Evolutionary conservation across 768 basidiomycete species (phyloP).

Genomic region (Cytidiella melzeri): DNA sequence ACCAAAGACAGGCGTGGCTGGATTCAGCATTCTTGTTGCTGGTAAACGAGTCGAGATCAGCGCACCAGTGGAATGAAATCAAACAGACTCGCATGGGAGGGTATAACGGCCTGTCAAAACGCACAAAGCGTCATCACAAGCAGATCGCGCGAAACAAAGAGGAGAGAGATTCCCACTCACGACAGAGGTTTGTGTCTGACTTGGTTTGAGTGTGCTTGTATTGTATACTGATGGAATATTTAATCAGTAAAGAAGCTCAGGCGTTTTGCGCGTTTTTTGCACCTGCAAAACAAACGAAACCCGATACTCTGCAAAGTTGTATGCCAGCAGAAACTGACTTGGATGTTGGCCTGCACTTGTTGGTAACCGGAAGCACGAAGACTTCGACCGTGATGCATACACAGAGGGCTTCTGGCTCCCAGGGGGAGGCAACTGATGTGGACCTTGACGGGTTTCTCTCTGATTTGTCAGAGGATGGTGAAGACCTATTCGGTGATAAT

Average conservation of each 20-base stretch:
- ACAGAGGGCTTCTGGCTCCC: not conserved
- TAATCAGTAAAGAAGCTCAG: not conserved
- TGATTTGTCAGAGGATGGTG: not conserved
- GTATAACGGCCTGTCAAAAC: not conserved
- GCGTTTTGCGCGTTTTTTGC: not conserved
- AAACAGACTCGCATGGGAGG: not conserved
- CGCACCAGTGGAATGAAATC: not conserved
- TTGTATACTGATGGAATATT: not conserved
- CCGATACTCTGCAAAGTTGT: not conserved
- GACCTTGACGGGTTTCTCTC: not conserved
- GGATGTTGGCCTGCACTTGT: too few relatives aligned
- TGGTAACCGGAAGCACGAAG: too few relatives aligned
- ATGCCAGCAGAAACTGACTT: too few relatives aligned
- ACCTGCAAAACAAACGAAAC: not conserved
- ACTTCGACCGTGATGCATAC: too few relatives aligned
- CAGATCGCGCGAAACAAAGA: not conserved
- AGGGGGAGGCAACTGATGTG: not conserved
- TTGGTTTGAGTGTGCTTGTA: not conserved
- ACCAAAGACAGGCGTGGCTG: not conserved
- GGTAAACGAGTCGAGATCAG: not conserved
- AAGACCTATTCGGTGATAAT: not conserved
- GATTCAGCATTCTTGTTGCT: not conserved
- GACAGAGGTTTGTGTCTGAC: not conserved
- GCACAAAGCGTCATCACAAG: not conserved
- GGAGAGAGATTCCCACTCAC: not conserved